Base-by-base conservation (phyloP, 1,139 yeast genomes). In the Torulaspora globosa region DNA sequence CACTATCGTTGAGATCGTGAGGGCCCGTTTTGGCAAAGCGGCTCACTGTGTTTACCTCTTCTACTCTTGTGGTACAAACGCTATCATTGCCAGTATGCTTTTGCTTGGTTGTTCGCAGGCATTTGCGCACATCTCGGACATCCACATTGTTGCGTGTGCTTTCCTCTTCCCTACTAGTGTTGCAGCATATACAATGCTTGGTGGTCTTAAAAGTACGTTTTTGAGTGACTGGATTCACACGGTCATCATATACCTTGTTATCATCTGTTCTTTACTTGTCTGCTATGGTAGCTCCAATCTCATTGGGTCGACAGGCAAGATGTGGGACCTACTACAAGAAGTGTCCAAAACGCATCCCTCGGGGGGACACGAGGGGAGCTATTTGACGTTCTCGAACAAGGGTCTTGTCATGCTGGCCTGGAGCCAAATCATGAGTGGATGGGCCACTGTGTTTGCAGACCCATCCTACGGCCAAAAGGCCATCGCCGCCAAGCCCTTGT, bases 111-210 rank as follows among this genome's bases (percentile, higher is more conserved):
- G 74, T 30, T 67, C 74, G 33, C 77, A 44, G 21, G 49, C 49
- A 21, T 49, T 51, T 26, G 44, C 52, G 7, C 41, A 39, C 15
- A 44, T 47, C 47, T 73, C 78, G 5, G 79, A 78, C 2, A 73
- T 75, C 72, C 69, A 72, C 55, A 70, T 70, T 27, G 72, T 73
- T 31, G 79, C 79, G 5, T 76, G 77, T 2, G 69, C 72, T 51
- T 70, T 76, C 53, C 63, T 78, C 35, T 65, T 78, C 35, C 82
- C 82, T 9, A 60, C 76, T 30, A 80, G 80, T 46, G 81, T 78
- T 24, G 72, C 71, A 52, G 63, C 71, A 11, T 76, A 76, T 59
- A 76, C 80, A 3, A 68, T 74, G 32, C 69, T 73, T 24, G 81
- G 81, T 46, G 81, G 80, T 32, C 62, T 76, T 45, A 75, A 74